Base-by-base conservation (phyloP, 345 rosid species). In the Firmiana major region DNA sequence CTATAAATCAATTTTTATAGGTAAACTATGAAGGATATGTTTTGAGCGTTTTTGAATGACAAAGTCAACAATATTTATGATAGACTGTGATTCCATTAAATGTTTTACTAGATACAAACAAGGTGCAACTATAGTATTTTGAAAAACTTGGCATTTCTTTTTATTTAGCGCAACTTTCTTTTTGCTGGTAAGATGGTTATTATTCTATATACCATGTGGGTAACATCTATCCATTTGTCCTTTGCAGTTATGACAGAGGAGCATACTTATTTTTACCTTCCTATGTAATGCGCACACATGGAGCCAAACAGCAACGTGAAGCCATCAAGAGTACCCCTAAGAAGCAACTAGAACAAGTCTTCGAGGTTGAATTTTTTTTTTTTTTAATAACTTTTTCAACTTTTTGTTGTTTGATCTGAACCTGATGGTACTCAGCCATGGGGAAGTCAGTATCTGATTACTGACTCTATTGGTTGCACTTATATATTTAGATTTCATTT, bases 231-330 rank as follows among this genome's bases (percentile, higher is more conserved):
- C n/a, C 38, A 45, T 43, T 62, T 51, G 36, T 51, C 80, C 65
- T 66, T 78, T 77, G 80, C 87, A 96, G 99, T 51, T 92, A 91
- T 73, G 97, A 96, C 77, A 96, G 86, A 87, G 99, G 99, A 76
- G 99, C 90, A 54, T 87, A 93, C 84, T 81, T 93, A 38, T 92
- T 91, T 82, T 82, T 96, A 77, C 90, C 94, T 63, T 96, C 98
- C 46, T 87, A 87, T 80, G 85, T 94, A 74, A 96, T 96, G 99
- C 88, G 98, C 43, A 94, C 87, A 5, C 99, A 91, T 85, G 99
- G 99, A 79, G 86, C 88, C 75, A 94, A 79, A 73, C 92, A 87
- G 81, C 99, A 96, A 79, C 87, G 97, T 65, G 91, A 91, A 69
- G 92, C 95, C 19, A 80, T 93, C 68, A 91, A 81, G 86, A 84